A percentile compares a stretch with the other conserved stretches of the same genome.
Conservation (phyloP, 768 basidiomycete species). For the Mycena haematopus region DNA sequence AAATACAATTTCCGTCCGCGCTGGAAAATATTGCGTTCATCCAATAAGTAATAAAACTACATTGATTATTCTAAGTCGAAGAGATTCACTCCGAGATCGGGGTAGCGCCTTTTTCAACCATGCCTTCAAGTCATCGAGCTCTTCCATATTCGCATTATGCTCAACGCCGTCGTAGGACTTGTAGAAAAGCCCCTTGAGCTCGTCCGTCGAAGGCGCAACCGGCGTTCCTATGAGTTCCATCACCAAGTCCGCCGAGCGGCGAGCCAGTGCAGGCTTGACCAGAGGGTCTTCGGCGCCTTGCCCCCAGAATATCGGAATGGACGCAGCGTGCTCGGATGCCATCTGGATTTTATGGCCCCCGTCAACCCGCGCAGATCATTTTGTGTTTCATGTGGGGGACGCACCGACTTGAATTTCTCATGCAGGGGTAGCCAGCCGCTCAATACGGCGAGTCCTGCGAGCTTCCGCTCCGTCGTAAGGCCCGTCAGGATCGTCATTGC, state of each 20-base stretch:
- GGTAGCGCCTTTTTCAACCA: constrained; percentile 70
- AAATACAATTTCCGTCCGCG: background rate
- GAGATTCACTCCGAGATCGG: constrained; percentile 33
- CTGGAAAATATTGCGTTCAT: too few relatives aligned
- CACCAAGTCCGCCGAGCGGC: constrained; percentile 63
- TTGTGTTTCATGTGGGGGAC: too few relatives aligned
- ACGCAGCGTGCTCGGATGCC: constrained; percentile 60
- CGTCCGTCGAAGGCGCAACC: constrained; percentile 43
- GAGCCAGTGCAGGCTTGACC: constrained; percentile 62
- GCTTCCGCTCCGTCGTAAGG: constrained; percentile 66
- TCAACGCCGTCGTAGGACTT: constrained; percentile 69
- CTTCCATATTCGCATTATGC: constrained; percentile 69
- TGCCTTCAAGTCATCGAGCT: constrained; percentile 70
- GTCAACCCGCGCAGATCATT: too few relatives aligned
- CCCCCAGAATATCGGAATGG: constrained; percentile 85
- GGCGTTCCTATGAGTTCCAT: constrained; percentile 59
- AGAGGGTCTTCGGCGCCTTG: constrained; percentile 82
- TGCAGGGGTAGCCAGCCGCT: constrained; percentile 83
- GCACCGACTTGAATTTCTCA: constrained; percentile 68
- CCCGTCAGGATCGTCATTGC: constrained; percentile 81
- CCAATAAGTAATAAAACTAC: constrained; percentile 8
- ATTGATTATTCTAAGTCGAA: background rate
- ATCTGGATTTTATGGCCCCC: constrained; percentile 56
- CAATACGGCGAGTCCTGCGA: constrained; percentile 75
- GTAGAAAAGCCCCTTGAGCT: constrained; percentile 66